Evolutionary conservation across 2,329 filamentous ascomycete genomes (phyloP), one percentile per base, ranked within the genome.

Genomic region (Paracorniculantispora psalliotae): DNA sequence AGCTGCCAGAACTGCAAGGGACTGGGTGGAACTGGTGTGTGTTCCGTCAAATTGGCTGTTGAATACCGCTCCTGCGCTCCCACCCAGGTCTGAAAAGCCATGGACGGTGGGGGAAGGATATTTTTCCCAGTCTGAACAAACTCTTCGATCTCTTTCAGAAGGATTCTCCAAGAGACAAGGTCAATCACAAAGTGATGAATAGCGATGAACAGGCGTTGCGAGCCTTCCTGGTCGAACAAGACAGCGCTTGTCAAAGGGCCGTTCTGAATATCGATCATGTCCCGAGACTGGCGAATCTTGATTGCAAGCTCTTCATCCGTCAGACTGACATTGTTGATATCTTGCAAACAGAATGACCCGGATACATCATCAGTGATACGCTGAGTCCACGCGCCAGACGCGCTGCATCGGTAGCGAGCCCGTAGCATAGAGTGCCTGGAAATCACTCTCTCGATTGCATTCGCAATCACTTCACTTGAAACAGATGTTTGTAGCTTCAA

Each of bases 161-260:
- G 63, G 6, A 77, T 64, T 17, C 74, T 66, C 75, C 75, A 78
- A 0, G 73, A 74, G 3, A 77, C 75, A 7, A 77, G 64, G 55
- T 77, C 75, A 35, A 77, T 70, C 4, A 71, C 67, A 3, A 71
- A 63, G 47, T 73, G 71, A 33, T 72, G 69, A 2, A 62, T 64
- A 3, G 63, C 65, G 23, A 74, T 41, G 37, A 68, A 72, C 4
- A 73, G 53, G 12, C 60, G 62, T 35, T 70, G 68, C 9, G 62
- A 2, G 6, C 26, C 23, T 21, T 25, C 52, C 2, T 33, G 5
- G 17, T 44, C 21, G 3, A 60, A 25, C 2, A 54, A 35, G 21
- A 59, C 57, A 7, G 50, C 52, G 0, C 46, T 26, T 43, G 71
- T 64, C 4, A 71, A 48, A 1, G 68, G 67, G 3, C 69, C 69